phyloP scores from a whole-genome alignment of 306 rosid genomes.

The Prosopis cineraria region DNA sequence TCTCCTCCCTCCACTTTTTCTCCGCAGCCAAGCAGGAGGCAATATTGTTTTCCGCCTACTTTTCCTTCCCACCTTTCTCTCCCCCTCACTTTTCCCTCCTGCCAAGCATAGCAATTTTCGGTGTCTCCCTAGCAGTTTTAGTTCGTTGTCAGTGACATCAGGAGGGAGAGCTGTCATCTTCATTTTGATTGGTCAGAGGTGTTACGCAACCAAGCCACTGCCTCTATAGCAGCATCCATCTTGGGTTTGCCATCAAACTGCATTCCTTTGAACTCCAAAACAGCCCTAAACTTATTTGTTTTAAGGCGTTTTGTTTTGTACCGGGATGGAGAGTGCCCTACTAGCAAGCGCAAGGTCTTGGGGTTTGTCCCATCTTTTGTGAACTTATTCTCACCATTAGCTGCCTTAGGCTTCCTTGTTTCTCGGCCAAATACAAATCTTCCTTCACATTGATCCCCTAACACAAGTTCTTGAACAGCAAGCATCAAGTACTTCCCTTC shows the following conservation, averaged over 20 bases:
- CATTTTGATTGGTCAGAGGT: conserved; percentile 63
- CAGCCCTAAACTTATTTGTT: conserved; percentile 90
- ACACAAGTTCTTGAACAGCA: conserved; percentile 77
- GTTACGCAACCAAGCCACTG: conserved; percentile 96
- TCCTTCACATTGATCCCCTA: conserved; percentile 97
- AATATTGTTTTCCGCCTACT: no score
- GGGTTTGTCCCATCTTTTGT: conserved; percentile 92
- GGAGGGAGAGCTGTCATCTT: conserved; percentile 61
- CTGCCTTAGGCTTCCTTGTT: conserved; percentile 58
- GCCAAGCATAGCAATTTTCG: no score
- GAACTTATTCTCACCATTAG: conserved; percentile 58
- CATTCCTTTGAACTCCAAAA: conserved; percentile 97
- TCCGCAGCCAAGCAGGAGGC: no score
- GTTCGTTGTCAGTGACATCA: conserved; percentile 94
- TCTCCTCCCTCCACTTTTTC: no score
- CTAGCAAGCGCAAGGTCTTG: conserved; percentile 87
- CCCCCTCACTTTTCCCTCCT: no score
- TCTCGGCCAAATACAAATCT: conserved; percentile 95
- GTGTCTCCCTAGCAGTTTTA: conserved; percentile 82
- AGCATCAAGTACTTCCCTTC: conserved; percentile 89
- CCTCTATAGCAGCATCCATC: conserved; percentile 95
- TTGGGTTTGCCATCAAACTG: conserved; percentile 93
- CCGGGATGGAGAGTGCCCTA: conserved; percentile 90
- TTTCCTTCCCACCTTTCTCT: no score
- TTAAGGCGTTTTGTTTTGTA: conserved; percentile 95